Percentiles rank a stretch among this genome's conserved stretches.
Conservation (phyloP, 805 yeast species). For the Metschnikowia chrysomelidarum region DNA sequence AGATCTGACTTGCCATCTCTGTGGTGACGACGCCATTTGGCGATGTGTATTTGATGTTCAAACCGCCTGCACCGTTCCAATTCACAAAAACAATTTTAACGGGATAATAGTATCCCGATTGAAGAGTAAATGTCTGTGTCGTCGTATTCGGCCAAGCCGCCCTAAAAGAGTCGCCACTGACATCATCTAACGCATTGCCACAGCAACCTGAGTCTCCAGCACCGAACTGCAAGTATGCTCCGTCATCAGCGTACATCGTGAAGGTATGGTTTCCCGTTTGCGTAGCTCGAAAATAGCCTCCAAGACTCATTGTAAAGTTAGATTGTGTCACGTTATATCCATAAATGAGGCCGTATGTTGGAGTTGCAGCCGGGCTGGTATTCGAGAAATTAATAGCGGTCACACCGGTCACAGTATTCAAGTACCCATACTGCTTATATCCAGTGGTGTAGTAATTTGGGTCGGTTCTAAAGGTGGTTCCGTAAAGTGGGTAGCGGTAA, state of each 20-base stretch:
- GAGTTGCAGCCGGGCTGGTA: neutral
- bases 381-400: neutral
- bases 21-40: constrained; percentile 1
- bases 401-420: constrained; percentile 3
- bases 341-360: constrained; percentile 1
- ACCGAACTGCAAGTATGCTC: constrained; percentile 8
- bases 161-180: constrained; percentile 6
- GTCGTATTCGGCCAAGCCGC: constrained; percentile 6
- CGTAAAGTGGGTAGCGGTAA: constrained; percentile 7
- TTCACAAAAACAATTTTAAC: constrained; percentile 7
- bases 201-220: constrained; percentile 11
- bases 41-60: constrained; percentile 4
- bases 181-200: constrained; percentile 6
- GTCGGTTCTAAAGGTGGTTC: constrained; percentile 2
- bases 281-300: constrained; percentile 11
- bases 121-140: neutral
- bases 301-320: constrained; percentile 8
- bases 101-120: constrained; percentile 10
- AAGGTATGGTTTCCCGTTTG: constrained; percentile 9
- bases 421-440: constrained; percentile 4
- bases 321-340: constrained; percentile 3
- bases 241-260: constrained; percentile 8
- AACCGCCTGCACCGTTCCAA: constrained; percentile 6
- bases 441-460: constrained; percentile 7
- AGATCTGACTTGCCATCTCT: constrained; percentile 6